Evolutionary conservation across 495 filamentous ascomycete genomes (phyloP).

Genomic region (Peziza echinospora): DNA sequence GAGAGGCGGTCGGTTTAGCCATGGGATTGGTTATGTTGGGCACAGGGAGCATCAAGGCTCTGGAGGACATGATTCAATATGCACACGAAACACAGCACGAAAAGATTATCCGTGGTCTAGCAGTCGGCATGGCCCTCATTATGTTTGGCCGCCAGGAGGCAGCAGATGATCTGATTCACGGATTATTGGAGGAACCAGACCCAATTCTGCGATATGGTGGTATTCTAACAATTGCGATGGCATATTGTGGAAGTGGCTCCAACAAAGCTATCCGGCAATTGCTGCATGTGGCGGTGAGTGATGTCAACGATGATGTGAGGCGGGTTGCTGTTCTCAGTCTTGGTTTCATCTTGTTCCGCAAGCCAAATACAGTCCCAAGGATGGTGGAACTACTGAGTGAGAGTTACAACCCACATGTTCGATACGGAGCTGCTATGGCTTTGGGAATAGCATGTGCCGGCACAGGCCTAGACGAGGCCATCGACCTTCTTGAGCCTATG

Average conservation of each 20-base stretch:
- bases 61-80: constrained; percentile 93
- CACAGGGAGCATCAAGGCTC: constrained; percentile 69
- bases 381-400: constrained; percentile 99
- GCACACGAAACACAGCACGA: constrained; percentile 96
- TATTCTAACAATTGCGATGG: constrained; percentile 95
- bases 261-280: constrained; percentile 97
- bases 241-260: constrained; percentile 90
- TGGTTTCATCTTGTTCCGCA: constrained; percentile 96
- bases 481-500: constrained; percentile 95
- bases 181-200: constrained; percentile 80
- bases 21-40: constrained; percentile 97
- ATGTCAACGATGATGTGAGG: constrained; percentile 95
- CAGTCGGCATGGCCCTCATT: constrained; percentile 91
- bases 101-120: constrained; percentile 91
- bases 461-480: constrained; percentile 88
- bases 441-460: constrained; percentile 95
- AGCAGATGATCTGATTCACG: constrained; percentile 83
- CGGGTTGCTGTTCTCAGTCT: constrained; percentile 94
- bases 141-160: constrained; percentile 94
- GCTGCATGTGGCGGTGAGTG: constrained; percentile 92
- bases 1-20: constrained; percentile 82
- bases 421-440: constrained; percentile 96
- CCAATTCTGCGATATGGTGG: constrained; percentile 87
- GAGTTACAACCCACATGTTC: constrained; percentile 96
- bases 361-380: constrained; percentile 85